Evolutionary conservation across 768 basidiomycete species (phyloP).

Genomic region (Hebeloma cylindrosporum): DNA sequence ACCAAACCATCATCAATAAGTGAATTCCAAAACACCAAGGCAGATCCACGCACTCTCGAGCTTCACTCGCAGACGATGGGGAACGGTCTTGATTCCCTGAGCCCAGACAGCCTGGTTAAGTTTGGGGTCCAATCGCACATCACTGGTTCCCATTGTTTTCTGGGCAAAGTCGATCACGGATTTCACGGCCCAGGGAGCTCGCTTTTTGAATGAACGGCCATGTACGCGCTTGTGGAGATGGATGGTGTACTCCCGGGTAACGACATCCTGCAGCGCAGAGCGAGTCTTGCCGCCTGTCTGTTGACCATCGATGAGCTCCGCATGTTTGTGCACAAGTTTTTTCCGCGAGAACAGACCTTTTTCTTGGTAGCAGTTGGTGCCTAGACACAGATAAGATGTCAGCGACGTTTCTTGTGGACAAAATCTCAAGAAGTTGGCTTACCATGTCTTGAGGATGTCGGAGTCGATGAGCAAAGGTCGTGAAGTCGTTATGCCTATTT

Average conservation of each 20-base stretch:
- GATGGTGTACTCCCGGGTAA: constrained; percentile 98
- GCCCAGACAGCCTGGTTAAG: constrained; percentile 97
- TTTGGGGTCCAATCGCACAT: constrained; percentile 92
- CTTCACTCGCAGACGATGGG: constrained; percentile 88
- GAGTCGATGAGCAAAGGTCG: constrained; percentile 50
- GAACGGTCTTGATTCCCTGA: constrained; percentile 91
- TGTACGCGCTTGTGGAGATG: constrained; percentile 95
- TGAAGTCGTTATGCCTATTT: constrained; percentile 32
- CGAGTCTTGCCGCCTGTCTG: constrained; percentile 84
- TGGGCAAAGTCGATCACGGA: constrained; percentile 88
- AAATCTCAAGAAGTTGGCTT: constrained; percentile 25
- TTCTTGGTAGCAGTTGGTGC: constrained; percentile 52
- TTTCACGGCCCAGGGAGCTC: constrained; percentile 96
- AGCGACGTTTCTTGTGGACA: constrained; percentile 1
- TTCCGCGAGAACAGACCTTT: constrained; percentile 44
- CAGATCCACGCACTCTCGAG: constrained; percentile 69
- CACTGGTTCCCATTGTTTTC: constrained; percentile 93
- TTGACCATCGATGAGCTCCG: constrained; percentile 5
- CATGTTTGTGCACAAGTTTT: neutral
- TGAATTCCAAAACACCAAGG: neutral
- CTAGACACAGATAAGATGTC: constrained; percentile 28
- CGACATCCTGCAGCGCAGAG: constrained; percentile 97
- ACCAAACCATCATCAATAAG: constrained; percentile 8
- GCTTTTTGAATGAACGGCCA: constrained; percentile 94
- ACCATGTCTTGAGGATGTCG: constrained; percentile 74